phyloP scores from a whole-genome alignment of 768 basidiomycete species.

The Boletus edulis region DNA sequence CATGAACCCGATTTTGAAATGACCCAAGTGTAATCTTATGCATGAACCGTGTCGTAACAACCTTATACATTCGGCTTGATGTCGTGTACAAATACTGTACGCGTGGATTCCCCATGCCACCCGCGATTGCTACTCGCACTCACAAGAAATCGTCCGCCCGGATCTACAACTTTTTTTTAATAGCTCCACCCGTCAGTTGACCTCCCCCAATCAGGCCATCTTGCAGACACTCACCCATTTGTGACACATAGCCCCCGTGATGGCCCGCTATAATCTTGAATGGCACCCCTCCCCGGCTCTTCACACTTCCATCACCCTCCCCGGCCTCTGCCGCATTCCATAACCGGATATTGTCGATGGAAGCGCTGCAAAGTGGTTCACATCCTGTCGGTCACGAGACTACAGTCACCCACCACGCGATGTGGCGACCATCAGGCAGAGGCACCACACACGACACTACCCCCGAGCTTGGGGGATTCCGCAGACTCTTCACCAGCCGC shows the following conservation, averaged over 20 bases:
- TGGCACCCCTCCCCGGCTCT: slow-evolving; percentile 65
- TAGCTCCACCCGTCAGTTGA: slow-evolving; percentile 21
- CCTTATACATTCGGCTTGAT: slow-evolving; percentile 50
- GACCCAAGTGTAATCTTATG: slow-evolving; percentile 26
- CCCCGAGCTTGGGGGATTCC: slow-evolving; percentile 86
- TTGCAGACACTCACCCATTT: slow-evolving; percentile 69
- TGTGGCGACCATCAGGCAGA: slow-evolving; percentile 89
- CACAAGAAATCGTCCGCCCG: slow-evolving; percentile 78
- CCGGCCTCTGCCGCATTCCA: slow-evolving; percentile 88
- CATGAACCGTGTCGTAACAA: slow-evolving; percentile 28
- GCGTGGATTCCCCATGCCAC: slow-evolving; percentile 90
- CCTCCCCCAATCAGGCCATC: slow-evolving; percentile 10
- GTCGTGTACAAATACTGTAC: slow-evolving; percentile 89
- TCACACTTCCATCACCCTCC: slow-evolving; percentile 61
- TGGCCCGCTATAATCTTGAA: slow-evolving; percentile 97
- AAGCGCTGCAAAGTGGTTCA: slow-evolving; percentile 57
- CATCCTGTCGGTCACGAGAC: slow-evolving; percentile 13
- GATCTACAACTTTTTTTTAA: slow-evolving; percentile 70
- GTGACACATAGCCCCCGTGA: slow-evolving; percentile 90
- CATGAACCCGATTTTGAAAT: slow-evolving; percentile 29
- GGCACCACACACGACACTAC: slow-evolving; percentile 89
- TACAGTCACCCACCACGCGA: slow-evolving; percentile 70
- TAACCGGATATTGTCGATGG: slow-evolving; percentile 86
- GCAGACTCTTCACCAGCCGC: slow-evolving; percentile 73
- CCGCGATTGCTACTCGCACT: slow-evolving; percentile 93